Evolutionary conservation across 495 filamentous ascomycete genomes (phyloP).

Genomic region (Xylaria cubensis): DNA sequence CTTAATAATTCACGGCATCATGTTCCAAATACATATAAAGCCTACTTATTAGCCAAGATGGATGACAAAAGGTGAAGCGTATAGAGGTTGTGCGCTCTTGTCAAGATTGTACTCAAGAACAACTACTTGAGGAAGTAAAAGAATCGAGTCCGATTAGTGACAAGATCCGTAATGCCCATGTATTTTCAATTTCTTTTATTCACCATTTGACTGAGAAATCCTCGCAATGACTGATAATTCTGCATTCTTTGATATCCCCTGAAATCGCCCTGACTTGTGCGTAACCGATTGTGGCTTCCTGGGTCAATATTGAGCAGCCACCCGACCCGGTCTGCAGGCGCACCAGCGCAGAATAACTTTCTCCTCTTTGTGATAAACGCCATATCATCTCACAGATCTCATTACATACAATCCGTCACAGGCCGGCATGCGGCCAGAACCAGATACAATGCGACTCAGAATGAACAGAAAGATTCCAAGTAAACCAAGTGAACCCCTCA

Average conservation of each 20-base stretch:
- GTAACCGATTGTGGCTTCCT: not conserved
- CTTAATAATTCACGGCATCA: not conserved
- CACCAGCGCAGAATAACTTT: not conserved
- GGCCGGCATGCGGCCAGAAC: constrained; percentile 12
- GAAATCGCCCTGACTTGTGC: not conserved
- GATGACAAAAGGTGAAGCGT: not conserved
- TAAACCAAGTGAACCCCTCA: not conserved
- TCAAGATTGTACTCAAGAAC: no score
- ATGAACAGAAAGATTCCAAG: constrained; percentile 16
- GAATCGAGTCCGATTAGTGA: not conserved
- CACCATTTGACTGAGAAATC: not conserved
- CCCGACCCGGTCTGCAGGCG: not conserved
- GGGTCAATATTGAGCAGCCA: not conserved
- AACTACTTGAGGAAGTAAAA: no score
- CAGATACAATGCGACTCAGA: constrained; percentile 20
- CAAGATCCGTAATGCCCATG: not conserved
- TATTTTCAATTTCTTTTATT: constrained; percentile 7
- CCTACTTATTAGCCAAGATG: not conserved
- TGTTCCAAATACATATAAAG: not conserved
- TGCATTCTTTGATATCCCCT: not conserved
- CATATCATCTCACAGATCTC: constrained; percentile 17
- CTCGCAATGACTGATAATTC: not conserved
- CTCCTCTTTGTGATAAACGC: constrained; percentile 8
- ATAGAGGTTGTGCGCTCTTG: not conserved
- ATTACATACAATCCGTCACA: constrained; percentile 19